Base-by-base conservation (phyloP, 208 protist genomes). In the Entamoeba moshkovskii region DNA sequence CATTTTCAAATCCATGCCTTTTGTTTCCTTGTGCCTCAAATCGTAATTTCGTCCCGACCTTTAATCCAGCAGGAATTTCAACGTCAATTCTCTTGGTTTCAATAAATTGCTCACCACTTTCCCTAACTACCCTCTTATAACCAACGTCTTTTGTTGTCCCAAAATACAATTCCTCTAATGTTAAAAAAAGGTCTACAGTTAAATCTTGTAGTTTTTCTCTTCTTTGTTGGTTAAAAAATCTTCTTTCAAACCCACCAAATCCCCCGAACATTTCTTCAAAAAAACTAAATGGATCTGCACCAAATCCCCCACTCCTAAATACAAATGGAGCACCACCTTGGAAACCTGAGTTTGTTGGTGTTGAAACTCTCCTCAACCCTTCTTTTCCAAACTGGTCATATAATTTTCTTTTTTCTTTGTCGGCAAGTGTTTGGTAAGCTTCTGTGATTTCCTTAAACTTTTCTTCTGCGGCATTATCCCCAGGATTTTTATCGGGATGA, bases 381-480 rank as follows among this genome's bases (percentile, higher is more conserved):
- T 44, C 93, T 46, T 92, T 52, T 16, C 93, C 93, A 33, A n/a
- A n/a, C 38, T 18, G 0, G 42, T 94, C 93, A 93, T 94, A 94
- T 5, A 94, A 46, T 8, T 3, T 33, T 5, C 93, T 1, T 38
- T 91, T 85, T 45, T 94, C 92, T 44, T 94, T 45, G n/a, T 94
- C 52, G 5, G 93, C 85, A 0, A 94, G n/a, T 25, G 91, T 45
- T 47, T 91, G n/a, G 45, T 94, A 91, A 52, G 93, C 93, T 0
- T 66, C n/a, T 2, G 45, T 13, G 5, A 94, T 94, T 42, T 94
- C 46, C 33, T 52, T 59, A 18, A 59, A 94, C 11, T 94, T 59
- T 49, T 94, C 93, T 92, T 92, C 45, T 47, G 91, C 42, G 8
- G 6, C 42, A 73, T 94, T 94, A 38, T 93, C 92, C 13, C 15